Percentiles rank a stretch among this genome's conserved stretches.
These are phyloP conservation scores for Mucor circinelloides DNA, from an alignment of 371 early-diverging fungal genomes.

Conservation along the genomic window DNA sequence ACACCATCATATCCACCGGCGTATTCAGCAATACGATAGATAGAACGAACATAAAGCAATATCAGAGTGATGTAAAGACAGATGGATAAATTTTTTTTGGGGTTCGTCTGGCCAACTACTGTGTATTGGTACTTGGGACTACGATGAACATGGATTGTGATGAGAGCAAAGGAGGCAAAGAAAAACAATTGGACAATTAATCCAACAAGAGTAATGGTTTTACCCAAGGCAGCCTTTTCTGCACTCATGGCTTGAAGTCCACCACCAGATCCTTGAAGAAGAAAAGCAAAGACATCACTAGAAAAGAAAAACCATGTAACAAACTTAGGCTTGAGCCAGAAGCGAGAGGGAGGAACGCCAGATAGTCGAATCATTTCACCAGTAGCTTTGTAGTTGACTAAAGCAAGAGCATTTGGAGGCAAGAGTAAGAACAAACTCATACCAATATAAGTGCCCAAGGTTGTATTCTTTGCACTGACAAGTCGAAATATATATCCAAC, in stretches of 20 bases:
- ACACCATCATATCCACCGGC: slow-evolving; percentile 6
- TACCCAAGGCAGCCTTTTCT: not conserved
- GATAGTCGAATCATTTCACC: slow-evolving; percentile 32
- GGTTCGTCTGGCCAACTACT: slow-evolving; percentile 7
- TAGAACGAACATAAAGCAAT: slow-evolving; percentile 22
- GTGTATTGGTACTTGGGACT: slow-evolving; percentile 6
- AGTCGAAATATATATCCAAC: slow-evolving; percentile 35
- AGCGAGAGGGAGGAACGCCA: not conserved
- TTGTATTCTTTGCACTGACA: slow-evolving; percentile 18
- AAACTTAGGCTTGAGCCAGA: slow-evolving; percentile 37
- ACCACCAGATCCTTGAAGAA: slow-evolving; percentile 20
- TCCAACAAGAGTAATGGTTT: slow-evolving; percentile 11
- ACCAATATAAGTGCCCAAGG: slow-evolving; percentile 28
- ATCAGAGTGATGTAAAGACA: slow-evolving; percentile 16
- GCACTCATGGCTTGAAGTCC: slow-evolving; percentile 10
- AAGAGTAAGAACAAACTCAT: slow-evolving; percentile 38
- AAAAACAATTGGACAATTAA: slow-evolving; percentile 17
- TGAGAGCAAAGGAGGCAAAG: slow-evolving; percentile 13
- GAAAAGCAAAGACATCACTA: slow-evolving; percentile 32
- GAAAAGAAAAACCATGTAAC: slow-evolving; percentile 47
- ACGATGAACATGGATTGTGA: slow-evolving; percentile 14
- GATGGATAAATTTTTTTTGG: slow-evolving; percentile 1
- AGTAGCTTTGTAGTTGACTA: slow-evolving; percentile 42
- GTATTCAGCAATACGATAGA: slow-evolving; percentile 22
- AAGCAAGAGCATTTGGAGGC: slow-evolving; percentile 43